phyloP scores from a whole-genome alignment of 176 grass and related monocot genomes.

The Zoysia japonica region DNA sequence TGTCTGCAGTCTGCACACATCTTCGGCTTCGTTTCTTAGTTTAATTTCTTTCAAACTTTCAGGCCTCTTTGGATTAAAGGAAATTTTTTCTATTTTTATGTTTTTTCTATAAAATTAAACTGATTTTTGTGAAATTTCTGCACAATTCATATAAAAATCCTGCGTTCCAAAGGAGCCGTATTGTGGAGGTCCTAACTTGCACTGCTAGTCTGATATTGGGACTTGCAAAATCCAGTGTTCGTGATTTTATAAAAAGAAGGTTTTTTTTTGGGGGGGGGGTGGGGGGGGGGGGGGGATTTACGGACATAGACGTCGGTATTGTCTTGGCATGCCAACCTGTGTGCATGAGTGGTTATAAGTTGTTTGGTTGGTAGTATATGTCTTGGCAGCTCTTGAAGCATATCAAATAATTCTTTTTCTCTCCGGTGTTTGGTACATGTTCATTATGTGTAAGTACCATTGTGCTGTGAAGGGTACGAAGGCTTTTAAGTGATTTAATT shows the following conservation, averaged over 20 bases:
- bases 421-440: neutral
- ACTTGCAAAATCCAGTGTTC: neutral
- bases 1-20: neutral
- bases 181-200: no score
- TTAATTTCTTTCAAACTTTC: neutral
- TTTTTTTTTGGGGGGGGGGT: no score
- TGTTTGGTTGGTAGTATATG: conserved; percentile 7
- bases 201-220: no score
- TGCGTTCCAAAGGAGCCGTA: no score
- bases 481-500: conserved; percentile 2
- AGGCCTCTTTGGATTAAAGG: no score
- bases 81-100: no score
- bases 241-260: neutral
- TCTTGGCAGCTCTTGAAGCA: conserved; percentile 31
- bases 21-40: conserved; percentile 3
- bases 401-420: neutral
- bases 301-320: neutral
- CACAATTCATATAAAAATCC: neutral
- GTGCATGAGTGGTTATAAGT: conserved; percentile 24
- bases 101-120: no score
- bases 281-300: no score
- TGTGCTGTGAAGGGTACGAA: neutral
- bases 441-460: neutral
- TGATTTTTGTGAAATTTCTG: no score
- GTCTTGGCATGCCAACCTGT: conserved; percentile 1